Evolutionary conservation across 805 yeast genomes (phyloP).

Genomic region (Sugiyamaella qingdaonensis): DNA sequence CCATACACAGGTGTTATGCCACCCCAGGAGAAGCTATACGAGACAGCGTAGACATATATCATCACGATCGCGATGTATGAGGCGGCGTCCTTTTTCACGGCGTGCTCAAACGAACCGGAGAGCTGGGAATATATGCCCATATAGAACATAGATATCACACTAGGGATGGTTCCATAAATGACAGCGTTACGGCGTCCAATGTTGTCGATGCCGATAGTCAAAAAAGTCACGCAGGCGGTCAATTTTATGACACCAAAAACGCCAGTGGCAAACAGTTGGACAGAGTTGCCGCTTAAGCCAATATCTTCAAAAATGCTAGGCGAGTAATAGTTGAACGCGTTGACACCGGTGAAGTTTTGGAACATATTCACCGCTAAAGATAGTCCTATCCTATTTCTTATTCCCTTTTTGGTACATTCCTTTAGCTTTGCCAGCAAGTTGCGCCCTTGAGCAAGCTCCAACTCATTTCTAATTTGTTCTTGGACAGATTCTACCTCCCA

Average conservation of each 20-base stretch:
- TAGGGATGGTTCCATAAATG: constrained; percentile 37
- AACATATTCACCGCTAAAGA: constrained; percentile 13
- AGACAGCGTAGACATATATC: constrained; percentile 10
- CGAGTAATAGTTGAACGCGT: constrained; percentile 43
- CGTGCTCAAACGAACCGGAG: constrained; percentile 34
- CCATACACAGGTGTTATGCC: constrained; percentile 12
- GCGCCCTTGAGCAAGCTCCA: constrained; percentile 11
- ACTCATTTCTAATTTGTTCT: constrained; percentile 12
- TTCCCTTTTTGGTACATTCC: constrained; percentile 14
- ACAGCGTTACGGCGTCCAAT: constrained; percentile 45
- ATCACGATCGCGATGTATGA: constrained; percentile 11
- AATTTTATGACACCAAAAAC: constrained; percentile 46
- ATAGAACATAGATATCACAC: constrained; percentile 45
- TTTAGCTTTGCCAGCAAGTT: constrained; percentile 7
- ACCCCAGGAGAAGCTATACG: constrained; percentile 11
- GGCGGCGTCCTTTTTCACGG: constrained; percentile 15
- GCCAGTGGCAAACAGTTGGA: constrained; percentile 48
- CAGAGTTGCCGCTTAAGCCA: constrained; percentile 44
- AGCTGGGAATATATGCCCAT: constrained; percentile 46
- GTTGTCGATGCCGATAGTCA: constrained; percentile 43
- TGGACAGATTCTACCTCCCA: constrained; percentile 15
- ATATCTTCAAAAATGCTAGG: constrained; percentile 46
- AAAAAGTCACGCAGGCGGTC: constrained; percentile 36
- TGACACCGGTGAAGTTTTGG: constrained; percentile 15
- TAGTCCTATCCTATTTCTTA: constrained; percentile 14